Percentiles rank a stretch among this genome's conserved stretches.
phyloP scores from a whole-genome alignment of 192 early-diverging fungal species.

The Diversispora eburnea region DNA sequence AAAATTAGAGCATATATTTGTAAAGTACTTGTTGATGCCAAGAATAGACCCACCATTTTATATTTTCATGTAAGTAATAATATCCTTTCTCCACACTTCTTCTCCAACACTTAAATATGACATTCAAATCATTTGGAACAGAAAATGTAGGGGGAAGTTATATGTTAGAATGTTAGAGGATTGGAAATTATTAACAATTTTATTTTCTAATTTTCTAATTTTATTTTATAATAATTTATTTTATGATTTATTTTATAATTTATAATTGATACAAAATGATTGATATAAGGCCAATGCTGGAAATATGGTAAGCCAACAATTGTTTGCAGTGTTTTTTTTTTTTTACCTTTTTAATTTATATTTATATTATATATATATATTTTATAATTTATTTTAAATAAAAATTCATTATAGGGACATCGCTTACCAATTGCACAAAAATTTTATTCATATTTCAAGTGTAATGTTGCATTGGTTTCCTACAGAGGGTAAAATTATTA shows the following conservation, averaged over 20 bases:
- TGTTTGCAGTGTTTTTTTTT: neutral
- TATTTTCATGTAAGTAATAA: conserved; percentile 71
- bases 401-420: conserved; percentile 64
- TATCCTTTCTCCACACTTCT: neutral
- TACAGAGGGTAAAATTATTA: conserved; percentile 75
- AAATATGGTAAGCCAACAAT: conserved; percentile 65
- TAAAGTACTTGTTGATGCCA: conserved; percentile 50
- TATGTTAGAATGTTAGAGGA: neutral
- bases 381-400: conserved; percentile 9
- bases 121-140: neutral
- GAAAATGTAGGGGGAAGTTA: neutral
- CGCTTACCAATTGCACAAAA: conserved; percentile 85
- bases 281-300: conserved; percentile 83
- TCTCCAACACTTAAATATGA: neutral
- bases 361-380: neutral
- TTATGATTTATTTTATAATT: conserved; percentile 4
- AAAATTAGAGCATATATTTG: conserved; percentile 79
- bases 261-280: no score
- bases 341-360: neutral
- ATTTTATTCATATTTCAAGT: conserved; percentile 58
- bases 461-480: conserved; percentile 96
- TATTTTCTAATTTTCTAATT: neutral
- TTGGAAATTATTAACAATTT: neutral
- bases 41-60: conserved; percentile 71
- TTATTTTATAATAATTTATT: neutral